Evolutionary conservation across 148 eudicot genomes (phyloP), one percentile per base, ranked within the genome.

Genomic region (Cornus controversa): DNA sequence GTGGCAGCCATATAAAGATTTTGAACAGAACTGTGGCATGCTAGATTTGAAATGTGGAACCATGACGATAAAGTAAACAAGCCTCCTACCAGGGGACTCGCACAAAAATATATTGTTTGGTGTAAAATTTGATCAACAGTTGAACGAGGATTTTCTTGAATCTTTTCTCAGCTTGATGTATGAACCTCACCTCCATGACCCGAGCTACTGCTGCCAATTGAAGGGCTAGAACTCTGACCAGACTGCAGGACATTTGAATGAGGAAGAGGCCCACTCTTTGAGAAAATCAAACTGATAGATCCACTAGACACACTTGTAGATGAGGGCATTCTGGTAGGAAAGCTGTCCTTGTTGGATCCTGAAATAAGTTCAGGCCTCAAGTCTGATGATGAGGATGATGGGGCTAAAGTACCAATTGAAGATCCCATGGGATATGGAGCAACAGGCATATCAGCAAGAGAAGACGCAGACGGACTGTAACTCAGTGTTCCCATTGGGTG

Each of bases 361-460:
- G 93, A 82, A 62, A 69, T 76, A 37, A 77, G 50, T 50, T 91
- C 94, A 20, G 90, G 82, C 79, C 87, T 89, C 69, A 95, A 77
- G 69, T 95, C 96, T 20, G 97, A 89, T 23, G 97, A 93, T 5
- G 97, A 95, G 37, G 97, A 91, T 45, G 94, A 95, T 34, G 97
- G 94, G 53, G 97, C 98, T 27, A 90, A 85, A 36, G 94, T 91
- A 45, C 89, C 93, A 29, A 78, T 74, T 20, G 92, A 82, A 47
- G 93, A 89, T 72, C 97, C 98, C 36, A 93, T 92, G 3, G 97
- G 97, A 50, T 93, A 95, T 69, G 99, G 99, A 78, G 93, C 94
- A 62, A 95, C 96, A 1, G 99, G 96, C 93, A 95, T 95, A 72
- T 95, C 99, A 75, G 99, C 85, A 22, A 93, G 96, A 57, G 96